These are phyloP conservation scores for Coemansia pectinata DNA, from an alignment of 192 early-diverging fungal species.

Conservation along the genomic window DNA sequence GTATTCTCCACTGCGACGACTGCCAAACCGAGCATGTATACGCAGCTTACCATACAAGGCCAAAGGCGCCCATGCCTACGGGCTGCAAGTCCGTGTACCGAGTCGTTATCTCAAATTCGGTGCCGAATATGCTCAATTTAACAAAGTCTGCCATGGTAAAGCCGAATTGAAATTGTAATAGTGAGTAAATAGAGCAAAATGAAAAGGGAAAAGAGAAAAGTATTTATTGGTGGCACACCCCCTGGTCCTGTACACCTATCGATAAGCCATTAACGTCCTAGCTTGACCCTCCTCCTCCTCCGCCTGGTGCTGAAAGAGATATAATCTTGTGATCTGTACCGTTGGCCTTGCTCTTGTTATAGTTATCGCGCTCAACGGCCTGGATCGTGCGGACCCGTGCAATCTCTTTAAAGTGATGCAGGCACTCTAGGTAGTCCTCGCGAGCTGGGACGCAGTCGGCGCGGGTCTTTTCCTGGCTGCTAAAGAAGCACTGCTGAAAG, in stretches of 20 bases:
- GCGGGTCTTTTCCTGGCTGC: slow-evolving; percentile 70
- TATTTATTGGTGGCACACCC: neutral
- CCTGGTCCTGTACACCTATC: neutral
- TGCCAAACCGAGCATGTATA: too few species aligned
- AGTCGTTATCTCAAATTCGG: slow-evolving; percentile 81
- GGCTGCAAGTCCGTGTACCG: slow-evolving; percentile 90
- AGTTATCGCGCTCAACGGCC: slow-evolving; percentile 50
- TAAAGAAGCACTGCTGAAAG: slow-evolving; percentile 85
- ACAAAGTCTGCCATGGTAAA: slow-evolving; percentile 69
- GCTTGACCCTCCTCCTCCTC: neutral
- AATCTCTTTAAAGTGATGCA: slow-evolving; percentile 92
- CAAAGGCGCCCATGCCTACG: slow-evolving; percentile 97
- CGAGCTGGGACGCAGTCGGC: slow-evolving; percentile 75
- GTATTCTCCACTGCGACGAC: too few species aligned
- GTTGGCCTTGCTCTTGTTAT: slow-evolving; percentile 38
- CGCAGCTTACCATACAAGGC: slow-evolving; percentile 86
- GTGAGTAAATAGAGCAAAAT: neutral
- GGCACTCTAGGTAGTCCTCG: slow-evolving; percentile 96
- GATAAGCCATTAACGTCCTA: too few species aligned
- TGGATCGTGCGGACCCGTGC: slow-evolving; percentile 55
- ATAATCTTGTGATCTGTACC: slow-evolving; percentile 53
- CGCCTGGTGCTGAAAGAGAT: slow-evolving; percentile 13
- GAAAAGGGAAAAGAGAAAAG: neutral
- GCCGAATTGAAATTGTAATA: neutral
- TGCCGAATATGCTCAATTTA: slow-evolving; percentile 79